Conservation (phyloP, 345 rosid genomes). For the Anastatica hierochuntica region DNA sequence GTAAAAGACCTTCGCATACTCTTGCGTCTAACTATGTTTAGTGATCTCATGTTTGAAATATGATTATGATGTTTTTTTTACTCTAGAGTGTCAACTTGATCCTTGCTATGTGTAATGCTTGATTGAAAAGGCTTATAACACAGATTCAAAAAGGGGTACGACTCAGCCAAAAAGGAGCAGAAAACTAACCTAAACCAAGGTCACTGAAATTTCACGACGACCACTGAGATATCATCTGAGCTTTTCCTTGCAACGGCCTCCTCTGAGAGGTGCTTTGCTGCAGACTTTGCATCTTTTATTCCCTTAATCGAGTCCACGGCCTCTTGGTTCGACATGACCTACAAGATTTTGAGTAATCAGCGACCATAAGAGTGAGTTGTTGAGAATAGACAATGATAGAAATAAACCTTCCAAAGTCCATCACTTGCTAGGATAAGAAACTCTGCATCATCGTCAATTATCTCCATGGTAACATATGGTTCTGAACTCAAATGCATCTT, state of each 20-base stretch:
- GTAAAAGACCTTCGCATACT: no score
- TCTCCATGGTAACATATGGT: conserved; percentile 54
- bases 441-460: conserved; percentile 50
- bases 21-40: no score
- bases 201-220: conserved; percentile 65
- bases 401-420: conserved; percentile 81
- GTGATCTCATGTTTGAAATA: conserved; percentile 1
- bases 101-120: not conserved
- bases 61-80: not conserved
- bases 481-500: conserved; percentile 87
- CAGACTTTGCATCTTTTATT: conserved; percentile 63
- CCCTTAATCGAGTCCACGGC: conserved; percentile 57
- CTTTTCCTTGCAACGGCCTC: conserved; percentile 70
- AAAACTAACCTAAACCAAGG: conserved; percentile 23
- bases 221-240: conserved; percentile 76
- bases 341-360: conserved; percentile 2
- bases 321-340: conserved; percentile 92
- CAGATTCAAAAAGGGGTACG: conserved; percentile 2
- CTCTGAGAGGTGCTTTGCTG: conserved; percentile 78
- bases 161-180: not conserved
- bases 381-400: not conserved
- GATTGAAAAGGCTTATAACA: not conserved
- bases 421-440: conserved; percentile 78
- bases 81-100: not conserved
- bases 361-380: conserved; percentile 2